These are phyloP conservation scores for Oxyria digyna DNA, from an alignment of 148 eudicot species.

Conservation along the genomic window DNA sequence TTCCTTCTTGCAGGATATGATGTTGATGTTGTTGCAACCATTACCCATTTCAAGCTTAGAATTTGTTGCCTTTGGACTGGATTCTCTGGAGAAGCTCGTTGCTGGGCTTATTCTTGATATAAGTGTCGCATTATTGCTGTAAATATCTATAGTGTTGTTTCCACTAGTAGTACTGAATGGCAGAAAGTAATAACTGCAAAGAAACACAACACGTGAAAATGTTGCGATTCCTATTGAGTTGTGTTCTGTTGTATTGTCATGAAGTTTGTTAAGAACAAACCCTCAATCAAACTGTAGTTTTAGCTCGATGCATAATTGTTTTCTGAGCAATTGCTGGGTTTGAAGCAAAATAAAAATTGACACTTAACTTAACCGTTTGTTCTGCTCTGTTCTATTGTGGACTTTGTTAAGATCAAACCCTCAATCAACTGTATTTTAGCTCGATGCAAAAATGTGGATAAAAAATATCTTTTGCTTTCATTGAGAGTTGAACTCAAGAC, in stretches of 20 bases:
- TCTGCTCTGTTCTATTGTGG: no score
- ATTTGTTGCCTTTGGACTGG: no score
- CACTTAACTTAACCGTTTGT: not conserved
- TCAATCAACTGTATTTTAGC: no score
- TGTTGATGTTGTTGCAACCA: no score
- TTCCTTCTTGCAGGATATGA: no score
- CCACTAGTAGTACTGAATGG: not conserved
- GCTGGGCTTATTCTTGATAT: not conserved
- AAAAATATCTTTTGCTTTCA: not conserved
- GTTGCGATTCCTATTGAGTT: not conserved
- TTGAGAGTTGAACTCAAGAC: constrained; percentile 7
- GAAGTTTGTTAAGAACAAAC: not conserved
- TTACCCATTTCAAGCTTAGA: no score
- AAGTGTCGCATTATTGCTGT: not conserved
- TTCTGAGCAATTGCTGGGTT: not conserved
- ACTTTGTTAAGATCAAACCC: no score
- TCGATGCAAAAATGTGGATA: no score
- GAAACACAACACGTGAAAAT: not conserved
- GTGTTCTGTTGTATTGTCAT: not conserved
- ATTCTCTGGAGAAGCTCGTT: not conserved
- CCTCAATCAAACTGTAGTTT: not conserved
- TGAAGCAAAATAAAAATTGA: not conserved
- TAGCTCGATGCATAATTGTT: no score
- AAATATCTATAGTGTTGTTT: not conserved
- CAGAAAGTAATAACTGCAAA: not conserved